phyloP scores from a whole-genome alignment of 2,329 filamentous ascomycete genomes.

The Diplodia mutila region DNA sequence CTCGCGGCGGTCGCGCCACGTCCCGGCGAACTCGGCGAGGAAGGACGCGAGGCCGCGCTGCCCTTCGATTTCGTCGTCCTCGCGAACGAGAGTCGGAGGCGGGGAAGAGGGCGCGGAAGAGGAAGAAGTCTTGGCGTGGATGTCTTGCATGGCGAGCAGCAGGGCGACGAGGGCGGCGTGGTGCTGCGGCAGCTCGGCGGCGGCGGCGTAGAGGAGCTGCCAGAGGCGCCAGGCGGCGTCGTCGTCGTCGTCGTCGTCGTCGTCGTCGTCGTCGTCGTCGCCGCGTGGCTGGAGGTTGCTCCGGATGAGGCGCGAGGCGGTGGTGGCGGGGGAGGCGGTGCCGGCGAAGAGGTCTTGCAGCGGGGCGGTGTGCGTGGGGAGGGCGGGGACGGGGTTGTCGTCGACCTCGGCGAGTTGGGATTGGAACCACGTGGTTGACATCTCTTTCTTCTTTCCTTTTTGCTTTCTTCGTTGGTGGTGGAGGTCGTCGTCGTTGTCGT shows the following conservation, averaged over 20 bases:
- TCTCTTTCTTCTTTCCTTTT: not conserved
- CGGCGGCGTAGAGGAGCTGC: not conserved
- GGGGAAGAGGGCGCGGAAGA: too few species aligned
- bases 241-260: too few species aligned
- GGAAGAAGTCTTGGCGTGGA: too few species aligned
- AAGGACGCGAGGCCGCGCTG: not conserved
- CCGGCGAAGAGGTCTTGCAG: not conserved
- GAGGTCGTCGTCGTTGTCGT: too few species aligned
- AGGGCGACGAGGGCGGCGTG: not conserved
- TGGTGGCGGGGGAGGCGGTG: not conserved
- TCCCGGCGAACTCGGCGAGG: not conserved
- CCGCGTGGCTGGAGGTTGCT: not conserved
- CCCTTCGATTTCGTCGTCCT: too few species aligned
- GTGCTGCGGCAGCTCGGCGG: not conserved
- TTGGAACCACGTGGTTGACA: not conserved
- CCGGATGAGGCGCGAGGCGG: not conserved
- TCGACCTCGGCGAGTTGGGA: not conserved
- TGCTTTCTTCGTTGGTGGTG: too few species aligned
- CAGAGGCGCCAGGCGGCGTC: not conserved
- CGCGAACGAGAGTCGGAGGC: too few species aligned
- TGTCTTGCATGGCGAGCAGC: not conserved
- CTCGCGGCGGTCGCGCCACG: not conserved
- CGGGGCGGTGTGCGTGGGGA: too few species aligned
- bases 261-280: too few species aligned
- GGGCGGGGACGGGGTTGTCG: too few species aligned